A percentile compares a stretch with the other conserved stretches of the same genome.
Evolutionary conservation across 805 yeast species (phyloP).

Genomic region (Teunomyces panamensis): DNA sequence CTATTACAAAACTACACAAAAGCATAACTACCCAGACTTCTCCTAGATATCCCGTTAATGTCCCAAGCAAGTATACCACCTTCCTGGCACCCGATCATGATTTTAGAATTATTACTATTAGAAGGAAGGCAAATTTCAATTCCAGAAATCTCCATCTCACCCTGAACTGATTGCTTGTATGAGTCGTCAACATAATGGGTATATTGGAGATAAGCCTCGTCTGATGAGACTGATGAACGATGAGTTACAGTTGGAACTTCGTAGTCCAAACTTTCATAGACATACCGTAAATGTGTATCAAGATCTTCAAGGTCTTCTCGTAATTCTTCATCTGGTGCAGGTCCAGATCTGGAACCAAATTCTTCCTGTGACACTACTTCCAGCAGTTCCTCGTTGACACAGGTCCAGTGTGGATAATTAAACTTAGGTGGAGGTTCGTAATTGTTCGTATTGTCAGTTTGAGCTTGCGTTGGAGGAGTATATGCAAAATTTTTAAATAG

Average conservation of each 20-base stretch:
- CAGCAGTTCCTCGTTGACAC: constrained; percentile 5
- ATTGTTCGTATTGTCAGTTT: constrained; percentile 4
- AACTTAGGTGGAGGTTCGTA: constrained; percentile 18
- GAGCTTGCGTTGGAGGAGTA: constrained; percentile 23
- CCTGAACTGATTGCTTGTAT: constrained; percentile 33
- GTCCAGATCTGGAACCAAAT: not conserved
- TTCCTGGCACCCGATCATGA: constrained; percentile 44
- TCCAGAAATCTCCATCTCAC: constrained; percentile 44
- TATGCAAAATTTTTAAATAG: constrained; percentile 35
- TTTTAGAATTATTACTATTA: constrained; percentile 27
- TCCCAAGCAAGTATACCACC: constrained; percentile 71
- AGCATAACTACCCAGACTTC: constrained; percentile 57
- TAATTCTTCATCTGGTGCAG: constrained; percentile 1
- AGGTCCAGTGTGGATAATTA: constrained; percentile 21
- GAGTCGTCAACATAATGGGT: constrained; percentile 20
- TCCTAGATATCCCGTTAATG: constrained; percentile 60
- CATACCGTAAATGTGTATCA: constrained; percentile 15
- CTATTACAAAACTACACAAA: constrained; percentile 18
- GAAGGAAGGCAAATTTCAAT: constrained; percentile 21
- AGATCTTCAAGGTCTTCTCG: constrained; percentile 3
- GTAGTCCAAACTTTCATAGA: constrained; percentile 18
- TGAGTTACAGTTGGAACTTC: constrained; percentile 6
- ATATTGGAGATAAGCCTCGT: constrained; percentile 3
- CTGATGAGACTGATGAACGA: constrained; percentile 2
- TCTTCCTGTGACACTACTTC: not conserved